Percentiles rank a stretch among this genome's conserved stretches.
These are phyloP conservation scores for Paxillus involutus DNA, from an alignment of 768 basidiomycete genomes.

Conservation along the genomic window DNA sequence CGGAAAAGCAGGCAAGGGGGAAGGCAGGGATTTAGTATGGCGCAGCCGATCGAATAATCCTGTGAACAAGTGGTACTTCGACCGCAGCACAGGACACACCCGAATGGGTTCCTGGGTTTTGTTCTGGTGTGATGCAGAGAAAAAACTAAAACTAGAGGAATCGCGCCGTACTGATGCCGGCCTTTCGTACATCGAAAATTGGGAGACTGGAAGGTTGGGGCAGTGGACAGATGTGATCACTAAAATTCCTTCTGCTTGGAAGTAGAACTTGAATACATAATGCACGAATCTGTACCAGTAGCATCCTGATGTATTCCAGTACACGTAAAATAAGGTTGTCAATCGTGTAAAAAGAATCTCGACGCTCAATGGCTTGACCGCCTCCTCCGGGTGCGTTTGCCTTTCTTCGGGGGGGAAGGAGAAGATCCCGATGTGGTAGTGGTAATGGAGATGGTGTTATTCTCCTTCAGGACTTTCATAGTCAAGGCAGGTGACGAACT, in stretches of 20 bases:
- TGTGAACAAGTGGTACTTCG: constrained; percentile 99
- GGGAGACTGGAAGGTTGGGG: constrained; percentile 70
- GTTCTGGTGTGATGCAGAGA: constrained; percentile 99
- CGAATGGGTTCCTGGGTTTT: constrained; percentile 86
- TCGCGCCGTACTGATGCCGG: constrained; percentile 62
- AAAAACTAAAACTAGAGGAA: constrained; percentile 69
- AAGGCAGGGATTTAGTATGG: constrained; percentile 96
- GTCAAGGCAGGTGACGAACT: constrained; percentile 21
- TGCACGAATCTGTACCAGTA: constrained; percentile 4
- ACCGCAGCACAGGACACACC: constrained; percentile 89
- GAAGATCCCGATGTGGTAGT: constrained; percentile 27
- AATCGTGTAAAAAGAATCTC: not conserved
- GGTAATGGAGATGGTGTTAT: constrained; percentile 26
- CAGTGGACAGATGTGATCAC: constrained; percentile 68
- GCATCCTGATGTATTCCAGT: constrained; percentile 9
- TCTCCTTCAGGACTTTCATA: constrained; percentile 36
- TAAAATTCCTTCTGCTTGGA: constrained; percentile 82
- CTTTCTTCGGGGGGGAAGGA: constrained; percentile 28
- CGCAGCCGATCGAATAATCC: constrained; percentile 90
- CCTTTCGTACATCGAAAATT: constrained; percentile 71
- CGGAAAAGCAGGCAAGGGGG: constrained; percentile 84
- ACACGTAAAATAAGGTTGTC: constrained; percentile 5
- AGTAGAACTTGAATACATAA: constrained; percentile 26
- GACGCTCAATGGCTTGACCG: constrained; percentile 26
- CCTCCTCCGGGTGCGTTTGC: constrained; percentile 26